These are phyloP conservation scores for Podaxis rugospora DNA, from an alignment of 768 basidiomycete species.

Conservation along the genomic window DNA sequence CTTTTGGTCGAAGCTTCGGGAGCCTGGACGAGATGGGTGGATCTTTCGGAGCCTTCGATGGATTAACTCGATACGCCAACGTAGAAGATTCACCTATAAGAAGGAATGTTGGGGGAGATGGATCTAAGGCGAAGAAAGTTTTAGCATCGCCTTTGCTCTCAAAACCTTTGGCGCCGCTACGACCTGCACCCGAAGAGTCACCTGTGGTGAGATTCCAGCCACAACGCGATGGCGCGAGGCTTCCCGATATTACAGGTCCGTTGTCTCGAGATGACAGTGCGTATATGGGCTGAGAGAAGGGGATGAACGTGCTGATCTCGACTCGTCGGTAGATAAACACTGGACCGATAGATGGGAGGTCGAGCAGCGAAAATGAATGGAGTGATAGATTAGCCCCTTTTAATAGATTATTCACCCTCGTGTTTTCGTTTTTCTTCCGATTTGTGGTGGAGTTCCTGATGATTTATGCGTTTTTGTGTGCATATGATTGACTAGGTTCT, in stretches of 20 bases:
- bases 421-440: background rate
- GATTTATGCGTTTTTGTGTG: background rate
- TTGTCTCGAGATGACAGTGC: background rate
- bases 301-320: background rate
- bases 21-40: slow-evolving; percentile 27
- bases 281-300: background rate
- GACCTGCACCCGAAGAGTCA: slow-evolving; percentile 12
- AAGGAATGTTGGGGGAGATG: background rate
- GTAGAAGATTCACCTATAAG: slow-evolving; percentile 9
- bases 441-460: background rate
- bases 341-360: background rate
- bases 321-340: background rate
- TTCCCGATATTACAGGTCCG: background rate
- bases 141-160: background rate
- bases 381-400: slow-evolving; percentile 6
- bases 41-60: slow-evolving; percentile 13
- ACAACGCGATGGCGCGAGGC: background rate
- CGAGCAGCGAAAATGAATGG: background rate
- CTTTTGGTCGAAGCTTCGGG: slow-evolving; percentile 26
- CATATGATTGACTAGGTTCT: slow-evolving; percentile 5
- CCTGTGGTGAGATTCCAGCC: slow-evolving; percentile 10
- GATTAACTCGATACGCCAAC: background rate
- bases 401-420: slow-evolving; percentile 4
- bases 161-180: background rate
- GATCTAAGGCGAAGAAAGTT: background rate